phyloP scores from a whole-genome alignment of 345 rosid genomes.

The Barbarea vulgaris region DNA sequence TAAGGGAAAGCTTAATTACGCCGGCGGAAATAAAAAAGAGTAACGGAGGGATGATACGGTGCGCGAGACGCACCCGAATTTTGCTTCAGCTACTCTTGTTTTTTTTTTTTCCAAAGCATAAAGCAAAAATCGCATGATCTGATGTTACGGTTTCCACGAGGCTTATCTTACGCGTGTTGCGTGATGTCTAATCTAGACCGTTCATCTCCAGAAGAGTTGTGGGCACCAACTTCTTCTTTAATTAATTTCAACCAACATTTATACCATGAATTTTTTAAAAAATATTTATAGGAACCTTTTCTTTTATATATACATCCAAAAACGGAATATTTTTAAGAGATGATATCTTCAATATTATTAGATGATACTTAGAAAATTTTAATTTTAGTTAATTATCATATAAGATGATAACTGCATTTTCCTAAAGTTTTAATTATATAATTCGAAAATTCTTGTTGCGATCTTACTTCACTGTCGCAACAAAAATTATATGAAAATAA shows the following conservation, averaged over 20 bases:
- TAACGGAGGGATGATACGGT: slow-evolving; percentile 12
- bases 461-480: background rate
- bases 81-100: slow-evolving; percentile 8
- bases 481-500: background rate
- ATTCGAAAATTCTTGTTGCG: background rate
- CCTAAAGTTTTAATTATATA: background rate
- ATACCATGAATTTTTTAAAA: too few relatives aligned
- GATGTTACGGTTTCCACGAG: slow-evolving; percentile 38
- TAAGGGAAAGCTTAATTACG: slow-evolving; percentile 7
- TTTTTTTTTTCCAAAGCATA: slow-evolving; percentile 27
- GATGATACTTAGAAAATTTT: background rate
- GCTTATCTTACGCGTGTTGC: slow-evolving; percentile 46
- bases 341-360: background rate
- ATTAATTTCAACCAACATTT: background rate
- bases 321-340: background rate
- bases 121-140: slow-evolving; percentile 40
- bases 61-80: slow-evolving; percentile 53
- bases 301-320: background rate
- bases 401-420: background rate
- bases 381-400: background rate
- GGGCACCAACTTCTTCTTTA: slow-evolving; percentile 5
- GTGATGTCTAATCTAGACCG: slow-evolving; percentile 32
- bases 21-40: slow-evolving; percentile 32
- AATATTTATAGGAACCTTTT: too few relatives aligned
- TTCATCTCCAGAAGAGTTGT: slow-evolving; percentile 26